These are phyloP conservation scores for Dictyostelium brefeldianum DNA, from an alignment of 78 protist genomes.

Conservation along the genomic window DNA sequence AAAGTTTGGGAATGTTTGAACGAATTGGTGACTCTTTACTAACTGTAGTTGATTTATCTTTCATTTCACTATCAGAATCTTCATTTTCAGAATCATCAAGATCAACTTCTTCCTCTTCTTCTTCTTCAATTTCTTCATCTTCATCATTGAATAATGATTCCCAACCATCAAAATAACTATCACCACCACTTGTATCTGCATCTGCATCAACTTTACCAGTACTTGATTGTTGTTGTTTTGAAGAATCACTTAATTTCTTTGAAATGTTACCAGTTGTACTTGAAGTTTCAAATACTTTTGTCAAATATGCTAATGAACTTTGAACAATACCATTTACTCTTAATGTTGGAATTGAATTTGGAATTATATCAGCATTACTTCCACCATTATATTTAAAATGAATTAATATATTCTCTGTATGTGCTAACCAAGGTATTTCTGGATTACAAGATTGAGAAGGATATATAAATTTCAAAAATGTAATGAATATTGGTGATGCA, in stretches of 20 bases:
- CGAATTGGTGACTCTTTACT: background rate
- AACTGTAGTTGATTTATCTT: background rate
- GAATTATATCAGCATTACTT: background rate
- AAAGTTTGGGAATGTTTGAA: background rate
- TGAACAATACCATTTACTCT: slow-evolving; percentile 31
- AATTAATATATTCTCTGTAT: slow-evolving; percentile 27
- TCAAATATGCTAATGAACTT: background rate
- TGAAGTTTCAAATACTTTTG: background rate
- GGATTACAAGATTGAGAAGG: background rate
- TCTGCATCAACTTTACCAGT: background rate
- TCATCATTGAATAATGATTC: slow-evolving; percentile 40
- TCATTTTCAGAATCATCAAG: background rate
- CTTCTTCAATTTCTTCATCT: background rate
- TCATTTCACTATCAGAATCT: background rate
- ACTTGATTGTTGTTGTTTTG: background rate
- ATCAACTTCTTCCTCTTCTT: background rate
- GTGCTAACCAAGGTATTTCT: slow-evolving; percentile 20
- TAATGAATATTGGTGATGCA: slow-evolving; percentile 1
- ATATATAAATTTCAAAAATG: background rate
- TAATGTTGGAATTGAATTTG: background rate
- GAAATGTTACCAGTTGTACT: background rate
- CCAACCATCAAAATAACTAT: slow-evolving; percentile 51
- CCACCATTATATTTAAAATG: slow-evolving; percentile 12
- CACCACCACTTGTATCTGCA: slow-evolving; percentile 10
- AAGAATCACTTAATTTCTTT: background rate